Evolutionary conservation across 2,329 filamentous ascomycete species (phyloP).

Genomic region (Cryphonectria radicalis): DNA sequence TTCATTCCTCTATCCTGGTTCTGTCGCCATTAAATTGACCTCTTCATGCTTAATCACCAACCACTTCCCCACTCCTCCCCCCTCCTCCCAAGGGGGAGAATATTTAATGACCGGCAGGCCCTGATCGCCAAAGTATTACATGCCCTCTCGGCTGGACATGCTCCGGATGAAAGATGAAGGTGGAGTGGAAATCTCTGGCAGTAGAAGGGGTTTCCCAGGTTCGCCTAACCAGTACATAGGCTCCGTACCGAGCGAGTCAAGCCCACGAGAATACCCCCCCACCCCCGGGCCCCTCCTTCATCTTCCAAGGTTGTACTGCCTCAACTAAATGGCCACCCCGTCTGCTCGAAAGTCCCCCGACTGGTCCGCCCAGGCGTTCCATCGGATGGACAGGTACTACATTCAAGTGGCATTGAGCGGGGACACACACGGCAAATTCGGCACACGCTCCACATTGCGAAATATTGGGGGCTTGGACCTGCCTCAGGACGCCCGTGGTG

Average conservation of each 20-base stretch:
- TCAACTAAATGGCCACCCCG: background rate
- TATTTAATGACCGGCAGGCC: background rate
- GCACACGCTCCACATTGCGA: background rate
- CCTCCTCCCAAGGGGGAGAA: background rate
- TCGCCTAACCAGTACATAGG: background rate
- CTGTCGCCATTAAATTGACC: background rate
- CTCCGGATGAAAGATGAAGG: background rate
- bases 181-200: background rate
- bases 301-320: background rate
- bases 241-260: background rate
- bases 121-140: background rate
- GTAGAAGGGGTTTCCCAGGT: background rate
- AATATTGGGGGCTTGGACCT: background rate
- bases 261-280: background rate
- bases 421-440: background rate
- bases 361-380: background rate
- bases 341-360: background rate
- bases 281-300: background rate
- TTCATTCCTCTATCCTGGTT: background rate
- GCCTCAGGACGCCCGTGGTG: background rate
- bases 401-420: background rate
- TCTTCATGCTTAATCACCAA: background rate
- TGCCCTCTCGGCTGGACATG: background rate
- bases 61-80: too few relatives aligned
- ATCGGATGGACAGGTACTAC: background rate